Percentiles rank a stretch among this genome's conserved stretches.
These are phyloP conservation scores for Wallacemonas sp. DNA, from an alignment of 208 protist species.

Conservation along the genomic window DNA sequence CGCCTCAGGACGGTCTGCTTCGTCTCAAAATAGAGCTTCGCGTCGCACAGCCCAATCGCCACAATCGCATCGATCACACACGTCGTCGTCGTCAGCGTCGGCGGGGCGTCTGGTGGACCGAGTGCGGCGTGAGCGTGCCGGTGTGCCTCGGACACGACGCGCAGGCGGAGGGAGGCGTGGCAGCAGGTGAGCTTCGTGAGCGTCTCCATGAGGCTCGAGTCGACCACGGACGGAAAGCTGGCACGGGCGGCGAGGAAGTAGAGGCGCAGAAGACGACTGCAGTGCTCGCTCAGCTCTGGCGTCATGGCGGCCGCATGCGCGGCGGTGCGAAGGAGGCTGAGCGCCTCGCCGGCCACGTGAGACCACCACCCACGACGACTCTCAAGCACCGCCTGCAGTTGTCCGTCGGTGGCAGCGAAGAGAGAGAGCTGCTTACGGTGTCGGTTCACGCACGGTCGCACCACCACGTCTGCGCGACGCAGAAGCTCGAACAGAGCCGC, in stretches of 20 bases:
- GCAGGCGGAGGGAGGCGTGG: slow-evolving; percentile 59
- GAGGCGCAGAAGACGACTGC: slow-evolving; percentile 51
- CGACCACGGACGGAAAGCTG: slow-evolving; percentile 39
- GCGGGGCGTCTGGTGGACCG: no score
- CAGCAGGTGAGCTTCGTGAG: slow-evolving; percentile 69
- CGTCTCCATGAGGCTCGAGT: slow-evolving; percentile 73
- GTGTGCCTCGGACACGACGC: slow-evolving; percentile 6
- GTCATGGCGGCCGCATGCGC: slow-evolving; percentile 7
- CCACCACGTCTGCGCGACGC: slow-evolving; percentile 64
- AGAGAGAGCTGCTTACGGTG: slow-evolving; percentile 25
- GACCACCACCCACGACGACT: slow-evolving; percentile 37
- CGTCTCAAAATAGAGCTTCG: slow-evolving; percentile 68
- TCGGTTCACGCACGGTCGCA: slow-evolving; percentile 37
- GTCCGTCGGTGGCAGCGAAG: slow-evolving; percentile 5
- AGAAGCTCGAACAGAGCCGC: slow-evolving; percentile 63
- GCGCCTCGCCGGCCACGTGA: slow-evolving; percentile 19
- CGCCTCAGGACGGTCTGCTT: slow-evolving; percentile 58
- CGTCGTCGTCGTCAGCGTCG: slow-evolving; percentile 24
- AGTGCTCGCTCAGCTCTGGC: slow-evolving; percentile 52
- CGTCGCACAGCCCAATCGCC: slow-evolving; percentile 78
- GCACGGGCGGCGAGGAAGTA: slow-evolving; percentile 81
- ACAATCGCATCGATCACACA: slow-evolving; percentile 78
- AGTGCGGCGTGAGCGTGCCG: neutral
- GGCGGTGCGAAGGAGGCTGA: slow-evolving; percentile 11
- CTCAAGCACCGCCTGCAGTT: slow-evolving; percentile 22